Evolutionary conservation across 1,139 yeast genomes (phyloP).

Genomic region (Zygosaccharomyces sapae): DNA sequence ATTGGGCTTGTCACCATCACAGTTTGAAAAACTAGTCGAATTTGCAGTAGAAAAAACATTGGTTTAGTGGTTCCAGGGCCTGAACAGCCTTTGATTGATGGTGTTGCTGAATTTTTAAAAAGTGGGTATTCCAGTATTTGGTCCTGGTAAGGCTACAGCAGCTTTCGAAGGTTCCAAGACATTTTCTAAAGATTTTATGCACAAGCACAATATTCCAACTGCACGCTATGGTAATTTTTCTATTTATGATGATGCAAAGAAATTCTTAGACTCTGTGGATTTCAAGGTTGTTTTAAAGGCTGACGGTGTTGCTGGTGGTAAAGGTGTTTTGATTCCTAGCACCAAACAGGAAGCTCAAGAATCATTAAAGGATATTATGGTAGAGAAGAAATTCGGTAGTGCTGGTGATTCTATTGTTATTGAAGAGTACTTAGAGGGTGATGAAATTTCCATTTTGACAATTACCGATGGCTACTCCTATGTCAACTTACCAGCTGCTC

Average conservation of each 20-base stretch:
- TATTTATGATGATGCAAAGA: constrained; percentile 66
- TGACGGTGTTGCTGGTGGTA: constrained; percentile 97
- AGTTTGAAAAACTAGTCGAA: constrained; percentile 54
- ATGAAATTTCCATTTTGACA: constrained; percentile 89
- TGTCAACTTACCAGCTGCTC: constrained; percentile 92
- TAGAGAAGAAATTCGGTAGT: constrained; percentile 77
- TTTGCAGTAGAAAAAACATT: constrained; percentile 69
- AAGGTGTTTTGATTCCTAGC: constrained; percentile 92
- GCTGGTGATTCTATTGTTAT: constrained; percentile 97
- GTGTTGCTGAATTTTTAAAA: constrained; percentile 67
- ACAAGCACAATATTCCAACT: constrained; percentile 85
- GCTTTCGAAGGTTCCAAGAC: constrained; percentile 96
- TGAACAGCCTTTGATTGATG: constrained; percentile 98
- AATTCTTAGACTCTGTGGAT: constrained; percentile 60
- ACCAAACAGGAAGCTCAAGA: constrained; percentile 77
- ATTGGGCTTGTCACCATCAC: constrained; percentile 56
- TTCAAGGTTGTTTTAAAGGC: constrained; percentile 92
- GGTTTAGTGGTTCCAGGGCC: constrained; percentile 94
- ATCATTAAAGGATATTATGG: constrained; percentile 87
- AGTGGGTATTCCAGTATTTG: constrained; percentile 93
- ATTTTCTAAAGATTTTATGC: constrained; percentile 91
- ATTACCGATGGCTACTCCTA: constrained; percentile 91
- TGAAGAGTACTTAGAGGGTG: constrained; percentile 95
- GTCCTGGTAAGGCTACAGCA: constrained; percentile 89
- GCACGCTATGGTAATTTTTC: constrained; percentile 84